phyloP scores from a whole-genome alignment of 129 eudicot genomes.

The Logfia minima region DNA sequence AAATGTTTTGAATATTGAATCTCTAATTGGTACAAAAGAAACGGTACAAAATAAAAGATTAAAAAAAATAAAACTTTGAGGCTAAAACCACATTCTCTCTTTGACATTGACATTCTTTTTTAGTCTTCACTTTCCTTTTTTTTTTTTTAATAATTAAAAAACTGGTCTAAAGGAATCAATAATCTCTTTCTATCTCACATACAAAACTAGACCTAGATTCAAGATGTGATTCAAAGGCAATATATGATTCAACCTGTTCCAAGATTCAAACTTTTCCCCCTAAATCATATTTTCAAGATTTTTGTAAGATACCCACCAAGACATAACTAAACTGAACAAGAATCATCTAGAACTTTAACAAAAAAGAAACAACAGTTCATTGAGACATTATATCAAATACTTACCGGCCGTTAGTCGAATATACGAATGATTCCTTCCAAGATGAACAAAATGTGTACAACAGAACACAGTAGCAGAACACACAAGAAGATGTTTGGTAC shows the following conservation, averaged over 20 bases:
- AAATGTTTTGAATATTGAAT: slow-evolving; percentile 27
- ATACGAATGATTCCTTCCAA: slow-evolving; percentile 18
- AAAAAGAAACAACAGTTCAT: background rate
- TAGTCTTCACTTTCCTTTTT: background rate
- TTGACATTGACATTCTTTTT: slow-evolving; percentile 22
- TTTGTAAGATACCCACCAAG: background rate
- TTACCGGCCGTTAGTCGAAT: slow-evolving; percentile 7
- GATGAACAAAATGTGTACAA: background rate
- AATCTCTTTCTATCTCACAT: slow-evolving; percentile 10
- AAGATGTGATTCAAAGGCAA: slow-evolving; percentile 31
- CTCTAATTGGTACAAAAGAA: slow-evolving; percentile 26
- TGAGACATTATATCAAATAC: slow-evolving; percentile 23
- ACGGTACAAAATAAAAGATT: slow-evolving; percentile 16
- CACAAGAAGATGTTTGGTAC: no score
- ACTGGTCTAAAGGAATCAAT: slow-evolving; percentile 5
- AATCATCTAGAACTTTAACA: background rate
- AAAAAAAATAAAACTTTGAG: slow-evolving; percentile 16
- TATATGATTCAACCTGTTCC: background rate
- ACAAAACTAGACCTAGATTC: slow-evolving; percentile 23
- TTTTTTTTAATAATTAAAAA: slow-evolving; percentile 5
- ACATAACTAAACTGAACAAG: background rate
- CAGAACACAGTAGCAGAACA: background rate
- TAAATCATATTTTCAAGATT: background rate
- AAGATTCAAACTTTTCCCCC: background rate
- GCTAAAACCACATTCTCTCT: slow-evolving; percentile 22